phyloP scores from a whole-genome alignment of 1,284 basidiomycete species.

The Malassezia cuniculi region DNA sequence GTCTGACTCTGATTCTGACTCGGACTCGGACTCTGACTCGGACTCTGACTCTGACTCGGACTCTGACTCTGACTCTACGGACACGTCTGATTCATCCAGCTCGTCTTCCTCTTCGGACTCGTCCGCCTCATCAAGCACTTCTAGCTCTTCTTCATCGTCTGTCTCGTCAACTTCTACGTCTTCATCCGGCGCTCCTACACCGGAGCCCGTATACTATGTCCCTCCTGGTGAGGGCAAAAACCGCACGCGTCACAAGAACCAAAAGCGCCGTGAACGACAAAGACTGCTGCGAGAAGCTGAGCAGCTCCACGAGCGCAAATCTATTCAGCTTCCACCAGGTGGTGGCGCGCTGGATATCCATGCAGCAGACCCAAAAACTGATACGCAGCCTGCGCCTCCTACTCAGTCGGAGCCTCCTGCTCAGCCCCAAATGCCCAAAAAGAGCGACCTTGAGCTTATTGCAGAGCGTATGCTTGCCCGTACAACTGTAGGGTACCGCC shows the following conservation, averaged over 20 bases:
- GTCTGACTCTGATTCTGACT: neutral
- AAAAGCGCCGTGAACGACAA: slow-evolving; percentile 15
- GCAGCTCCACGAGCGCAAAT: neutral
- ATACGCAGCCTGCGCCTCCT: neutral
- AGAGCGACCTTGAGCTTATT: slow-evolving; percentile 9
- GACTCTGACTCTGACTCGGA: slow-evolving; percentile 1
- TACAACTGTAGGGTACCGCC: slow-evolving; percentile 9
- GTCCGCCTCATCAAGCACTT: neutral
- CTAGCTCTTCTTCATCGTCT: neutral
- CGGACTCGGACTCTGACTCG: slow-evolving; percentile 6
- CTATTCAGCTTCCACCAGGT: slow-evolving; percentile 4
- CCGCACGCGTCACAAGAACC: slow-evolving; percentile 23
- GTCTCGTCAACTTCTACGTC: no score
- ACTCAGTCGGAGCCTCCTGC: no score
- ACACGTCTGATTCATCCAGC: neutral
- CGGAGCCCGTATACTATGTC: neutral
- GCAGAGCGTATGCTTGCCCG: slow-evolving; percentile 11
- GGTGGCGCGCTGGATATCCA: slow-evolving; percentile 9
- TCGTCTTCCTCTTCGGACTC: neutral
- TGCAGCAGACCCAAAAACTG: neutral
- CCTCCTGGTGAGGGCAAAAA: slow-evolving; percentile 22
- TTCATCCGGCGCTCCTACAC: neutral
- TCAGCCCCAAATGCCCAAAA: no score
- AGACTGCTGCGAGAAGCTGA: neutral
- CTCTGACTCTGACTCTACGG: slow-evolving; percentile 6